Conservation (phyloP, 2,329 filamentous ascomycete species). For the Aspergillus ochraceoroseus region DNA sequence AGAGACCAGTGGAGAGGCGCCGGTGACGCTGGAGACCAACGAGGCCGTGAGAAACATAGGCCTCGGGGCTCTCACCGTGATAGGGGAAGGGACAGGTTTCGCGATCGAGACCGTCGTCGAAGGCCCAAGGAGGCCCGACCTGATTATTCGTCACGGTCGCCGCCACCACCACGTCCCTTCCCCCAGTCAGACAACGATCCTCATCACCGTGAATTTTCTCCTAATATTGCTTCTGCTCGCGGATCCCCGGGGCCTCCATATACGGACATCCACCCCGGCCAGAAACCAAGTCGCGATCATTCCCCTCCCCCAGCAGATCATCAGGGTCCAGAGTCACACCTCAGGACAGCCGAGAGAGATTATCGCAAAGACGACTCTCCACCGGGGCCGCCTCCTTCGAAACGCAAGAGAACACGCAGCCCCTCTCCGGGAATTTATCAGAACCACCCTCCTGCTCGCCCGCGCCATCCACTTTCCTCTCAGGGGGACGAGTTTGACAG, state of each 20-base stretch:
- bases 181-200: slow-evolving; percentile 31
- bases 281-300: slow-evolving; percentile 23
- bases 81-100: slow-evolving; percentile 40
- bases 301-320: slow-evolving; percentile 23
- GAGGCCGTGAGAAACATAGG: slow-evolving; percentile 35
- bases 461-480: slow-evolving; percentile 26
- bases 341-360: slow-evolving; percentile 22
- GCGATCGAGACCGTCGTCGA: slow-evolving; percentile 36
- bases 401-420: slow-evolving; percentile 42
- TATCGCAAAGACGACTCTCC: slow-evolving; percentile 31
- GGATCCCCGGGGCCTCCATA: slow-evolving; percentile 27
- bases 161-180: slow-evolving; percentile 35
- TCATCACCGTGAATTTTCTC: slow-evolving; percentile 29
- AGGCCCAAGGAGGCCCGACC: slow-evolving; percentile 34
- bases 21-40: slow-evolving; percentile 38
- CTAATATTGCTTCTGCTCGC: slow-evolving; percentile 25
- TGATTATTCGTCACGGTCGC: slow-evolving; percentile 41
- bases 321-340: slow-evolving; percentile 21
- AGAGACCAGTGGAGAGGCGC: slow-evolving; percentile 49
- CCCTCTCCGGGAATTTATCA: slow-evolving; percentile 35
- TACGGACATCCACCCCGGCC: slow-evolving; percentile 20
- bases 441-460: slow-evolving; percentile 23
- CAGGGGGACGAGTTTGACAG: slow-evolving; percentile 38
- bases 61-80: slow-evolving; percentile 42
- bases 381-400: slow-evolving; percentile 30